Base-by-base conservation (phyloP, 768 basidiomycete species). In the Kwoniella sp. region DNA sequence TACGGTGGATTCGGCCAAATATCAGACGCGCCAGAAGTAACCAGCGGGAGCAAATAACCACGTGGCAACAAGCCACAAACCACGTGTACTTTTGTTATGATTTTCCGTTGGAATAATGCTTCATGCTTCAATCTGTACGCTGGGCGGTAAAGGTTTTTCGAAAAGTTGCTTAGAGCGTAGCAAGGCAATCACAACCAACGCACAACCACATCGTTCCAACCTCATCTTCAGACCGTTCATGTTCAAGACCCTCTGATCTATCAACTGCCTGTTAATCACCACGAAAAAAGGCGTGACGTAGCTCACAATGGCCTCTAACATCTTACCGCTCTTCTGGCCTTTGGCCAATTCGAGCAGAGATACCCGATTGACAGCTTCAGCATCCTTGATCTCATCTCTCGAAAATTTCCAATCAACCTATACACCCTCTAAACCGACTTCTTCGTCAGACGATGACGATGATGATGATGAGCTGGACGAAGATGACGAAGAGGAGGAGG, bases 251-350 rank as follows among this genome's bases (percentile, higher is more conserved):
- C n/a, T n/a, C n/a, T n/a, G 33, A 33, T 33, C 33, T 6, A 33
- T 33, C 33, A 33, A 33, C 27, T 24, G 51, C n/a, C 24, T 52
- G 51, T 25, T 52, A 24, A n/a, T n/a, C 27, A 24, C 12, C 9
- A 7, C 26, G 44, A 7, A 48, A 44, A 30, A 52, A 44, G 40
- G 40, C 40, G 7, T 19, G 3, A 4, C 3, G 4, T 9, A 4
- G 17, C 17, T 33, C 54, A 70, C 9, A 37, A 77, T 74, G 72
- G 90, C 92, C 87, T 86, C 89, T 37, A 92, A 92, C 54, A 94
- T 92, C 33, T 86, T 97, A 59, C 90, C 91, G 15, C 85, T 96
- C 33, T 97, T 93, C 84, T 96, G 93, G 93, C 84, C 92, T 79
- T 83, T 97, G 57, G 94, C 93, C 17, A 91, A 90, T 1, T 82